A percentile compares a stretch with the other conserved stretches of the same genome.
phyloP scores from a whole-genome alignment of 495 filamentous ascomycete species.

The Achaetomiella virescens region DNA sequence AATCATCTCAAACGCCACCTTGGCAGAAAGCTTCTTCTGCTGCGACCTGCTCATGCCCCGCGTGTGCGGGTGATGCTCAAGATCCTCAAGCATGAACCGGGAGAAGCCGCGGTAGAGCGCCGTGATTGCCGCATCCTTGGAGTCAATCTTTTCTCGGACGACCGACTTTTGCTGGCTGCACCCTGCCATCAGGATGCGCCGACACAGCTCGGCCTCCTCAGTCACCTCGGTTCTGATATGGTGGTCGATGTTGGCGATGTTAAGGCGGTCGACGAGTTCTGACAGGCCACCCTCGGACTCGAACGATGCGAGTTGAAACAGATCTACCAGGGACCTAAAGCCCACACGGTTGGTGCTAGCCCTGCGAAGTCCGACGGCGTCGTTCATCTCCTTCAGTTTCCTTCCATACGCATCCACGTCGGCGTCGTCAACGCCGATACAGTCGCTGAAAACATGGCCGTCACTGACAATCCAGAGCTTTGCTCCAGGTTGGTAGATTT shows the following conservation, averaged over 20 bases:
- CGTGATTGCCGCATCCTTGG: slow-evolving; percentile 27
- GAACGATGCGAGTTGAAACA: slow-evolving; percentile 10
- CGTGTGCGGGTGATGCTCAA: slow-evolving; percentile 27
- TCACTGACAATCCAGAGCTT: slow-evolving; percentile 37
- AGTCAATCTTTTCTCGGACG: slow-evolving; percentile 32
- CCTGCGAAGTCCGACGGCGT: slow-evolving; percentile 11
- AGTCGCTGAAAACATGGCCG: slow-evolving; percentile 41
- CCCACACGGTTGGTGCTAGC: slow-evolving; percentile 5
- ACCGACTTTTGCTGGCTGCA: slow-evolving; percentile 22
- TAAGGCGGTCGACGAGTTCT: slow-evolving; percentile 4
- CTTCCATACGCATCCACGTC: slow-evolving; percentile 31
- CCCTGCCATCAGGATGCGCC: slow-evolving; percentile 32
- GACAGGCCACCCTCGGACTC: neutral
- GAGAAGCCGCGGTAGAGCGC: slow-evolving; percentile 41
- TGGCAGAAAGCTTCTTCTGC: slow-evolving; percentile 17
- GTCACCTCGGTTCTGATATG: slow-evolving; percentile 28
- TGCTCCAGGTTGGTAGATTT: slow-evolving; percentile 30
- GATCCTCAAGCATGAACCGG: slow-evolving; percentile 44
- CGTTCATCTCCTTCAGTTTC: slow-evolving; percentile 30
- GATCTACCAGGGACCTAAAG: slow-evolving; percentile 17
- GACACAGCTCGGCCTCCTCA: slow-evolving; percentile 31
- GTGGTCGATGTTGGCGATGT: slow-evolving; percentile 21
- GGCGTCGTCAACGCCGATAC: slow-evolving; percentile 37
- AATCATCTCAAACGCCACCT: slow-evolving; percentile 20
- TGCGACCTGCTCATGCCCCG: slow-evolving; percentile 15